Percentiles rank a stretch among this genome's conserved stretches.
Evolutionary conservation across 331 rosid genomes (phyloP).

Genomic region (Saraca asoca): DNA sequence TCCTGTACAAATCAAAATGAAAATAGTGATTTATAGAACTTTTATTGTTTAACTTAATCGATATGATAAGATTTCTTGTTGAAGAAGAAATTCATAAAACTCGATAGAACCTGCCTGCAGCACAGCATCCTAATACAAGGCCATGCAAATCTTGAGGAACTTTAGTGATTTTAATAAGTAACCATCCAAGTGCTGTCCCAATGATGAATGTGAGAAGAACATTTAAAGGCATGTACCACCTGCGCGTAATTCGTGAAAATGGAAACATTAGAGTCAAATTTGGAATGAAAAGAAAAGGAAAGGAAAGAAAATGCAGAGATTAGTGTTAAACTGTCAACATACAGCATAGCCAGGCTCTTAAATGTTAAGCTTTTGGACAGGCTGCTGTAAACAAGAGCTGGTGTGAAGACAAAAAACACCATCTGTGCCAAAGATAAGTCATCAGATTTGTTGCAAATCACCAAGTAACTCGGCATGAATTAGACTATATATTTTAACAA

Average conservation of each 20-base stretch:
- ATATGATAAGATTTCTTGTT: no score
- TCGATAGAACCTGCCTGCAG: constrained; percentile 17
- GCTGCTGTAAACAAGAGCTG: constrained; percentile 22
- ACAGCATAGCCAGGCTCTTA: constrained; percentile 3
- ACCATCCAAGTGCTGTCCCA: constrained; percentile 23
- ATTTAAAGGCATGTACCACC: constrained; percentile 26
- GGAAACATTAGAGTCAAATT: not conserved
- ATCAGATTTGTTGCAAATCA: no score
- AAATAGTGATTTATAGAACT: no score
- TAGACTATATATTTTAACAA: no score
- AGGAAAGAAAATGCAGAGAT: not conserved
- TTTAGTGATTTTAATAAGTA: constrained; percentile 19
- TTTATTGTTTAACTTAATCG: no score
- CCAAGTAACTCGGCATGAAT: no score
- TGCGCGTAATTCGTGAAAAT: not conserved
- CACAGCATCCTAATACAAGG: constrained; percentile 22
- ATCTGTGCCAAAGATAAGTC: constrained; percentile 1
- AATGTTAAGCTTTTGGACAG: constrained; percentile 12
- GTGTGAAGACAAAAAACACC: constrained; percentile 14
- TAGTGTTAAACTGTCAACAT: not conserved
- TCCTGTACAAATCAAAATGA: constrained; percentile 25
- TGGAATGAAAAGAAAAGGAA: not conserved
- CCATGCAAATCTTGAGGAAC: constrained; percentile 8
- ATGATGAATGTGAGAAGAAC: constrained; percentile 13
- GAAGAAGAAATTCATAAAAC: no score